A percentile compares a stretch with the other conserved stretches of the same genome.
Evolutionary conservation across 2,329 filamentous ascomycete genomes (phyloP).

Genomic region (Esteya vermicola): DNA sequence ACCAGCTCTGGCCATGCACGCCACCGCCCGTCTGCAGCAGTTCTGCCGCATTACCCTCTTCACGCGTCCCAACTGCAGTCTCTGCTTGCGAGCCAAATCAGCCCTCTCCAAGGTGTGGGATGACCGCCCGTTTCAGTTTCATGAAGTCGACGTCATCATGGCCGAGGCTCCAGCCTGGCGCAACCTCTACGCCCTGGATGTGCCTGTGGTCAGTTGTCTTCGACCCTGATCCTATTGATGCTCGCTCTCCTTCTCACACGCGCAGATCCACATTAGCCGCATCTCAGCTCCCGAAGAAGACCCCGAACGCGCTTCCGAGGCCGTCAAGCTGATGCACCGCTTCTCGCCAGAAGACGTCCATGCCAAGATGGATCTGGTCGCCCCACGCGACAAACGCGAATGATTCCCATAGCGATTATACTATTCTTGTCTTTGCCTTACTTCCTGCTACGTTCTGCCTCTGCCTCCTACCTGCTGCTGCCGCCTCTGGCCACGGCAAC

Average conservation of each 20-base stretch:
- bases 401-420: no score
- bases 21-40: conserved; percentile 32
- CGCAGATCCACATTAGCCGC: conserved; percentile 51
- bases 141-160: conserved; percentile 55
- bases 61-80: conserved; percentile 54
- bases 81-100: conserved; percentile 54
- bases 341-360: conserved; percentile 55
- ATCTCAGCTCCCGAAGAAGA: conserved; percentile 33
- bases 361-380: conserved; percentile 51
- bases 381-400: no score
- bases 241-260: not conserved
- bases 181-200: conserved; percentile 66
- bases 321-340: conserved; percentile 64
- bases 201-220: conserved; percentile 50
- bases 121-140: conserved; percentile 49
- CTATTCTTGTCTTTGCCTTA: not conserved
- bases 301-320: conserved; percentile 39
- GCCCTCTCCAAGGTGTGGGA: conserved; percentile 58
- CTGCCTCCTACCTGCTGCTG: not conserved
- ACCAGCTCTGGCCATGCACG: conserved; percentile 28
- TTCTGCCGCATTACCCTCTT: conserved; percentile 60
- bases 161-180: conserved; percentile 51
- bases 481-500: conserved; percentile 30
- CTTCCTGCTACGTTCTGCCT: no score
- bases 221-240: not conserved